These are phyloP conservation scores for Aphanomyces cochlioides DNA, from an alignment of 352 stramenopile species.

Conservation along the genomic window DNA sequence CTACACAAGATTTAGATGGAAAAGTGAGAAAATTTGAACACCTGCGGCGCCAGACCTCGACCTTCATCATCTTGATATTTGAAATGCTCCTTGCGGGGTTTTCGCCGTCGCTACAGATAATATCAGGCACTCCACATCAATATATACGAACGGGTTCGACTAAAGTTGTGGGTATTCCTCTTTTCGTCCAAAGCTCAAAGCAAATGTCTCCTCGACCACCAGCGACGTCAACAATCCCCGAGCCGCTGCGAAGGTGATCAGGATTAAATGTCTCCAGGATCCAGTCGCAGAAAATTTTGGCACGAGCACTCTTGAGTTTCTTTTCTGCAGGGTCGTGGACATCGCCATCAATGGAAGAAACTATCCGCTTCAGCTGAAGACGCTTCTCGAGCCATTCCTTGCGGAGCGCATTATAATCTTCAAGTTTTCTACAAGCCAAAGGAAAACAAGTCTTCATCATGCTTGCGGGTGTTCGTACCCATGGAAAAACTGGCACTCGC, in stretches of 20 bases:
- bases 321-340: slow-evolving; percentile 65
- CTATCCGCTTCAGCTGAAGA: slow-evolving; percentile 53
- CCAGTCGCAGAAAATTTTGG: slow-evolving; percentile 70
- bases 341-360: slow-evolving; percentile 55
- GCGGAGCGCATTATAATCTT: slow-evolving; percentile 48
- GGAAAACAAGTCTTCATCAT: not conserved
- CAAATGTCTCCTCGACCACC: slow-evolving; percentile 74
- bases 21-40: not conserved
- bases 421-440: not conserved
- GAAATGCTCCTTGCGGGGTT: slow-evolving; percentile 63
- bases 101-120: slow-evolving; percentile 51
- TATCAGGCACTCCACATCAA: not conserved
- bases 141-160: slow-evolving; percentile 63
- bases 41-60: no score
- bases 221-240: slow-evolving; percentile 76
- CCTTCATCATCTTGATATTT: slow-evolving; percentile 37
- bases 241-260: slow-evolving; percentile 43
- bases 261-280: slow-evolving; percentile 64
- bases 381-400: slow-evolving; percentile 62
- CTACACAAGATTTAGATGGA: slow-evolving; percentile 27
- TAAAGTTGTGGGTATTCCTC: slow-evolving; percentile 61
- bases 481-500: slow-evolving; percentile 65
- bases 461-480: slow-evolving; percentile 31
- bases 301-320: slow-evolving; percentile 64
- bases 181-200: slow-evolving; percentile 84